Conservation (phyloP, 1,284 basidiomycete genomes). For the Leccinum fallax region DNA sequence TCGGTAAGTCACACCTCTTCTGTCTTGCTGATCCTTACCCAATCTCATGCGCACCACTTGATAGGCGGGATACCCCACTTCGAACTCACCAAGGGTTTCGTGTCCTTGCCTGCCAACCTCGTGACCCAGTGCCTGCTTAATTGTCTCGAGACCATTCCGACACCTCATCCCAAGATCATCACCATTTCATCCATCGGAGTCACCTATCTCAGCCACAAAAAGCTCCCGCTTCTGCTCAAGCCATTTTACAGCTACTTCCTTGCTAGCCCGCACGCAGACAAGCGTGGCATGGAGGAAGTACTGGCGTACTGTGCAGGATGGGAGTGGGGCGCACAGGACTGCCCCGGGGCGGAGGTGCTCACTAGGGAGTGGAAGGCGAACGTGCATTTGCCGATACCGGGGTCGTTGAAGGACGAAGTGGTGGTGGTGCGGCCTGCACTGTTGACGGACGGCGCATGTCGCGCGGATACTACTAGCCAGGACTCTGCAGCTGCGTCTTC, state of each 20-base stretch:
- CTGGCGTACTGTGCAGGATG: conserved; percentile 48
- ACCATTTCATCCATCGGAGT: conserved; percentile 55
- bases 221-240: conserved; percentile 51
- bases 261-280: conserved; percentile 53
- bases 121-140: conserved; percentile 33
- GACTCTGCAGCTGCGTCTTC: not conserved
- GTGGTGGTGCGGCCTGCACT: conserved; percentile 59
- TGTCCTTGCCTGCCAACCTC: conserved; percentile 31
- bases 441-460: conserved; percentile 58
- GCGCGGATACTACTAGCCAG: conserved; percentile 28
- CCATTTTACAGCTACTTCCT: conserved; percentile 48
- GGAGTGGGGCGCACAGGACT: conserved; percentile 44
- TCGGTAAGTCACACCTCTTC: conserved; percentile 22
- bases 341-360: conserved; percentile 42
- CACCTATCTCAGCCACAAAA: conserved; percentile 43
- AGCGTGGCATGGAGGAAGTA: conserved; percentile 54
- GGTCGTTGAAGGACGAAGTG: conserved; percentile 42
- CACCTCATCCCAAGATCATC: conserved; percentile 50
- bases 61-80: conserved; percentile 25
- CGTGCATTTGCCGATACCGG: conserved; percentile 40
- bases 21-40: not conserved
- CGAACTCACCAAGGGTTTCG: conserved; percentile 27
- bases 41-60: not conserved
- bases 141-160: conserved; percentile 32
- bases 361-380: conserved; percentile 41